These are phyloP conservation scores for Agaricus bisporus DNA, from an alignment of 768 basidiomycete species.

Conservation along the genomic window DNA sequence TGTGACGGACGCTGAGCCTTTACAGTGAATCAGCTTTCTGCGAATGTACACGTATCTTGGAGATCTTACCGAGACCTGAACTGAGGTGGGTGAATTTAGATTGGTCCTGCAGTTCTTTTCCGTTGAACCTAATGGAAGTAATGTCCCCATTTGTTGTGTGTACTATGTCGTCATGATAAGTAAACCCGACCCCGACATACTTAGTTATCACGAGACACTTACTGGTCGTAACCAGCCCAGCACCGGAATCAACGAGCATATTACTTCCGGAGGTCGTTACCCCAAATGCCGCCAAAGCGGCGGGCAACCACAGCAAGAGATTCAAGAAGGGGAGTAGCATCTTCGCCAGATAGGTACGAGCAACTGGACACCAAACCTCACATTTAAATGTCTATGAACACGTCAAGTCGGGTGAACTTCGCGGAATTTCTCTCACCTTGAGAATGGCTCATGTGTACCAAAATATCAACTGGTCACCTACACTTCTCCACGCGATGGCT, in stretches of 20 bases:
- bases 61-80: constrained; percentile 33
- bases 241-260: constrained; percentile 38
- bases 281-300: constrained; percentile 39
- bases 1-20: constrained; percentile 35
- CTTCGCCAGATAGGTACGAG: not conserved
- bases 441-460: not conserved
- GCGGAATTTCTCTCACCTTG: constrained; percentile 2
- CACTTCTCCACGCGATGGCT: constrained; percentile 5
- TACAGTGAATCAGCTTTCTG: not conserved
- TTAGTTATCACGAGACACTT: constrained; percentile 9
- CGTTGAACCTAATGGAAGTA: constrained; percentile 38
- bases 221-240: constrained; percentile 39
- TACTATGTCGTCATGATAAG: constrained; percentile 19
- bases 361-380: not conserved
- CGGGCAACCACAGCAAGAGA: constrained; percentile 22
- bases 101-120: constrained; percentile 39
- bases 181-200: not conserved
- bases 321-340: constrained; percentile 15
- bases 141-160: constrained; percentile 39
- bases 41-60: not conserved
- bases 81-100: constrained; percentile 40
- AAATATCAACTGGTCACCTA: not conserved
- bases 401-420: constrained; percentile 2
- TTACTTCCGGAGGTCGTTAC: constrained; percentile 35
- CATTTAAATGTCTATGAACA: not conserved